A percentile compares a stretch with the other conserved stretches of the same genome.
Evolutionary conservation across 768 basidiomycete genomes (phyloP).

Genomic region (Phlebiopsis flavidoalba): DNA sequence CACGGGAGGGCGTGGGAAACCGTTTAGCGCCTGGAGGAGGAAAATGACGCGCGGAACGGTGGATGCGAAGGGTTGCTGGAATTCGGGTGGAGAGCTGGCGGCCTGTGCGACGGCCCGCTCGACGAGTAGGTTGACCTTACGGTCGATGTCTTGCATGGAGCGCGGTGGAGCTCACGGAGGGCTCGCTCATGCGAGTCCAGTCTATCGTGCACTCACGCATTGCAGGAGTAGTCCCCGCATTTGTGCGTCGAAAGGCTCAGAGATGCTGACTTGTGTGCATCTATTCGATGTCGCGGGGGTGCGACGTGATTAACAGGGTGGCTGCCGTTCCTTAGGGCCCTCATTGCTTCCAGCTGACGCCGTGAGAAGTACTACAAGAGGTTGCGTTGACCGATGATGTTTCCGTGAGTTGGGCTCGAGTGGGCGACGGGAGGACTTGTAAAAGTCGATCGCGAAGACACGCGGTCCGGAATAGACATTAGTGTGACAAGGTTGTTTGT

Average conservation of each 20-base stretch:
- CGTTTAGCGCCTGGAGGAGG: constrained; percentile 10
- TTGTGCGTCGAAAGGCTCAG: constrained; percentile 63
- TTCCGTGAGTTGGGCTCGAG: constrained; percentile 28
- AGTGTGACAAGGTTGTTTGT: constrained; percentile 20
- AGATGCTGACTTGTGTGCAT: too few species aligned
- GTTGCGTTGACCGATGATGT: too few species aligned
- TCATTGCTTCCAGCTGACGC: too few species aligned
- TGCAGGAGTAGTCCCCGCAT: constrained; percentile 70
- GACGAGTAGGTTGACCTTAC: constrained; percentile 72
- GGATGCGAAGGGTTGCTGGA: constrained; percentile 78
- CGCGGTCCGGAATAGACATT: constrained; percentile 35
- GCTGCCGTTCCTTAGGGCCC: too few species aligned
- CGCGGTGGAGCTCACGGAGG: constrained; percentile 67
- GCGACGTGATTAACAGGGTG: too few species aligned
- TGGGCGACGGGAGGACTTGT: constrained; percentile 44
- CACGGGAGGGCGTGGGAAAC: constrained; percentile 46
- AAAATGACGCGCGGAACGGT: constrained; percentile 23
- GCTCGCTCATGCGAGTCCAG: constrained; percentile 66
- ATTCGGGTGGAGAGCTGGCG: constrained; percentile 48
- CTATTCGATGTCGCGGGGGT: too few species aligned
- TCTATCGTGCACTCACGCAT: constrained; percentile 71
- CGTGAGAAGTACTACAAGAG: too few species aligned
- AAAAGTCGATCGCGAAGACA: constrained; percentile 33
- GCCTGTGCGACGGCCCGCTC: constrained; percentile 49
- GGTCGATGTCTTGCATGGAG: constrained; percentile 68